Evolutionary conservation across 2,329 filamentous ascomycete genomes (phyloP).

Genomic region (Chalaropsis thielavioides): DNA sequence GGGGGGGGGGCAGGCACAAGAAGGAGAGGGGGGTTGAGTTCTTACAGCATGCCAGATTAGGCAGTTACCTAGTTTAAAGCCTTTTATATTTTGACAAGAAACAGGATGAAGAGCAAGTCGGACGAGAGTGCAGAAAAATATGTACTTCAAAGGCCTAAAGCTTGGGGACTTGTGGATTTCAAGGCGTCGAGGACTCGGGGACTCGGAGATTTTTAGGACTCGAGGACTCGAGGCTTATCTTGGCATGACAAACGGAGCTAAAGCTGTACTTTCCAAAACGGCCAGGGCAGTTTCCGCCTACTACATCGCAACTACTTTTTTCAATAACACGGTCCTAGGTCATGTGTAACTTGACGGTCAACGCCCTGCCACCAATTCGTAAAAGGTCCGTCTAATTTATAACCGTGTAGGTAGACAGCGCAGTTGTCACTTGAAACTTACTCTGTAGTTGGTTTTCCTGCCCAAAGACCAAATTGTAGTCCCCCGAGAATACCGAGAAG

Average conservation of each 20-base stretch:
- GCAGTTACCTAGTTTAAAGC: not conserved
- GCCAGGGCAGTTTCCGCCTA: not conserved
- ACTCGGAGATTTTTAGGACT: not conserved
- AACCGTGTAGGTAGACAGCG: too few relatives aligned
- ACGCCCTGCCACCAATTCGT: too few relatives aligned
- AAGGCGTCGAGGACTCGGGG: not conserved
- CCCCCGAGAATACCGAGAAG: too few relatives aligned
- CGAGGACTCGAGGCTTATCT: not conserved
- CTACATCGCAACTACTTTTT: not conserved
- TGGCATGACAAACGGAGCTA: not conserved
- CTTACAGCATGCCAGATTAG: not conserved
- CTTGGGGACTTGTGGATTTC: too few relatives aligned
- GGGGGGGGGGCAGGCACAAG: too few relatives aligned
- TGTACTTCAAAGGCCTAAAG: not conserved
- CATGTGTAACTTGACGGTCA: too few relatives aligned
- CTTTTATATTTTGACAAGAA: not conserved
- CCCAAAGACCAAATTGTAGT: too few relatives aligned
- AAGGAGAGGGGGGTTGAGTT: not conserved
- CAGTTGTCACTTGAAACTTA: too few relatives aligned
- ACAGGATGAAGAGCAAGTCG: not conserved
- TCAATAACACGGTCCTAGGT: not conserved
- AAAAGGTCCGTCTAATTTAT: too few relatives aligned
- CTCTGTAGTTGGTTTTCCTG: too few relatives aligned
- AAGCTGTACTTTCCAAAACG: not conserved
- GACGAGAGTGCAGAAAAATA: not conserved